Evolutionary conservation across 208 protist genomes (phyloP).

Genomic region (Trypanosomatidae sp.): DNA sequence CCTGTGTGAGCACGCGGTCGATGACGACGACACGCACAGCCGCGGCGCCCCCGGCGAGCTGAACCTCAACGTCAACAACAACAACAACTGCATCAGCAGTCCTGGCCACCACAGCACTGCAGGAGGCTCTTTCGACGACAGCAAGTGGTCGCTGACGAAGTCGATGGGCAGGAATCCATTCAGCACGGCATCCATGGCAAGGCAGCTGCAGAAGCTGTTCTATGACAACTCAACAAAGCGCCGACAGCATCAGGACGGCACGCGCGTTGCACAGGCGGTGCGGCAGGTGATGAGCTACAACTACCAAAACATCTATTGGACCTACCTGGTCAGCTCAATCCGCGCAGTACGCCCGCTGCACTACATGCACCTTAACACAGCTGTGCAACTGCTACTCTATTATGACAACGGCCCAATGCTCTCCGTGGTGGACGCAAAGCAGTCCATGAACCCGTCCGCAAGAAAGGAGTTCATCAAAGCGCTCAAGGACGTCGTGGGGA

Average conservation of each 20-base stretch:
- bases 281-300: conserved; percentile 69
- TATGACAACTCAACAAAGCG: conserved; percentile 36
- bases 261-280: conserved; percentile 77
- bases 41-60: conserved; percentile 9
- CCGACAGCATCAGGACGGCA: conserved; percentile 70
- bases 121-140: neutral
- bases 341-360: conserved; percentile 55
- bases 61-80: neutral
- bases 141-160: conserved; percentile 3
- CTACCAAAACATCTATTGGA: conserved; percentile 76
- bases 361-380: conserved; percentile 90
- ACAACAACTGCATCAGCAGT: conserved; percentile 9
- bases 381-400: conserved; percentile 64
- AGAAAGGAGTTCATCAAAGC: conserved; percentile 67
- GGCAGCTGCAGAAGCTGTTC: conserved; percentile 73
- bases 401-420: conserved; percentile 78
- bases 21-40: conserved; percentile 10
- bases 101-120: neutral
- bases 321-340: conserved; percentile 56
- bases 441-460: conserved; percentile 87
- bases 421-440: conserved; percentile 76
- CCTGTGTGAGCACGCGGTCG: conserved; percentile 53
- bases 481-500: conserved; percentile 56
- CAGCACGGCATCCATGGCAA: conserved; percentile 52
- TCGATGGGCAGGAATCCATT: conserved; percentile 25